A percentile compares a stretch with the other conserved stretches of the same genome.
phyloP scores from a whole-genome alignment of 345 rosid genomes.

The Firmiana major region DNA sequence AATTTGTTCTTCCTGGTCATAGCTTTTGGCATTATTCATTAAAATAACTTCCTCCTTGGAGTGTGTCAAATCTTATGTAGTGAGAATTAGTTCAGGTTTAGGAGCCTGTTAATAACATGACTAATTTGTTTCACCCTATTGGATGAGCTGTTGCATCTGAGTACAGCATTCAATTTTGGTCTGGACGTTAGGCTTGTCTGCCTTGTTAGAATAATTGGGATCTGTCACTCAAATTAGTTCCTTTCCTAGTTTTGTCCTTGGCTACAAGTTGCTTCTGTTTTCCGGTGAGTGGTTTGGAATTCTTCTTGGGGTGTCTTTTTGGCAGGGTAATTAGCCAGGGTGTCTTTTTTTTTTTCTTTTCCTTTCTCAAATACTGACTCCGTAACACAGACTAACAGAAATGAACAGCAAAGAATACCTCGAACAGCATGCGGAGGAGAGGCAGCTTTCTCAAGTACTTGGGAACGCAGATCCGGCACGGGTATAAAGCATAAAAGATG shows the following conservation, averaged over 20 bases:
- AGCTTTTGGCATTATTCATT: neutral
- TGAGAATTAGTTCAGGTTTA: neutral
- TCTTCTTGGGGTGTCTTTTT: neutral
- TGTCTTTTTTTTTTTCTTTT: neutral
- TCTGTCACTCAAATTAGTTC: neutral
- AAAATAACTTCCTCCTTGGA: neutral
- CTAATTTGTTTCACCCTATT: neutral
- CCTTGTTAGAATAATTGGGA: neutral
- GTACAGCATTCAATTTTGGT: no score
- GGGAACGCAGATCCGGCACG: neutral
- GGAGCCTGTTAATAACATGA: neutral
- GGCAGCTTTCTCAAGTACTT: slow-evolving; percentile 20
- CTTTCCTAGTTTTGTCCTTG: neutral
- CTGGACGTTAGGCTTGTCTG: neutral
- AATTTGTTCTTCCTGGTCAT: neutral
- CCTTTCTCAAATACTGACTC: neutral
- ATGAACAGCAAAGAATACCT: slow-evolving; percentile 96
- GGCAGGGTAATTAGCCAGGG: neutral
- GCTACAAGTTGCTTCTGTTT: neutral
- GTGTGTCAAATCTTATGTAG: neutral
- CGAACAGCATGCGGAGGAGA: slow-evolving; percentile 59
- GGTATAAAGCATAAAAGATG: neutral
- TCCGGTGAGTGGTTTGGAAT: neutral
- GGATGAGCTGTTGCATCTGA: neutral
- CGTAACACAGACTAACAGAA: slow-evolving; percentile 66